Evolutionary conservation across 306 rosid species (phyloP), one percentile per base, ranked within the genome.

Genomic region (Acacia acuminata): DNA sequence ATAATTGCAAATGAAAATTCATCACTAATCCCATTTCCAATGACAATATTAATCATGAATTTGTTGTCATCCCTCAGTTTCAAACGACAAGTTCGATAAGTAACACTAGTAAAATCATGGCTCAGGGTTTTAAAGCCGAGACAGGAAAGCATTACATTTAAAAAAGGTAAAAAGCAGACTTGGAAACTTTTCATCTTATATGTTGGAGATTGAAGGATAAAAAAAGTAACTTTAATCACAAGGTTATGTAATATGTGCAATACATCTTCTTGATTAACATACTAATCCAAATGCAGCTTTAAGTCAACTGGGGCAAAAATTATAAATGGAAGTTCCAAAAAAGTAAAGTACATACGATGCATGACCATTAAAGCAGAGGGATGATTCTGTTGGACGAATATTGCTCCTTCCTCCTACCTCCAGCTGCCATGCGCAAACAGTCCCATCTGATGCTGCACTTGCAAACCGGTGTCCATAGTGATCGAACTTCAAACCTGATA

Each of bases 391-490:
- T 45, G 99, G 99, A 42, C 85, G 76, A 78, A 92, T 86, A 67
- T 95, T 95, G 88, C 92, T 93, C 89, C 98, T 90, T 88, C 98
- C 99, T 90, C 99, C 99, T 36, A 93, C 99, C 94, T 95, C 99
- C 89, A 95, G 87, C 84, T 95, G 99, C 99, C 99, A 95, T 7
- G 97, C 78, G 82, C 98, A 93, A 82, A 93, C 96, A 10, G 98
- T 95, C 77, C 99, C 99, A 83, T 95, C 99, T 77, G 85, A 82
- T 69, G 98, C 96, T 44, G 99, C 97, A 89, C 94, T 89, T 74
- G 98, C 98, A 92, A 95, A 95, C 78, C 96, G 90, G 63, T 95
- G 98, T 81, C 99, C 99, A 84, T 86, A 92, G 85, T 85, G 93
- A 82, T 95, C 99, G 85, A 93, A 93, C 88, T 88, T 91, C 83